Base-by-base conservation (phyloP, 2,329 filamentous ascomycete genomes). In the Aspergillus proliferans region DNA sequence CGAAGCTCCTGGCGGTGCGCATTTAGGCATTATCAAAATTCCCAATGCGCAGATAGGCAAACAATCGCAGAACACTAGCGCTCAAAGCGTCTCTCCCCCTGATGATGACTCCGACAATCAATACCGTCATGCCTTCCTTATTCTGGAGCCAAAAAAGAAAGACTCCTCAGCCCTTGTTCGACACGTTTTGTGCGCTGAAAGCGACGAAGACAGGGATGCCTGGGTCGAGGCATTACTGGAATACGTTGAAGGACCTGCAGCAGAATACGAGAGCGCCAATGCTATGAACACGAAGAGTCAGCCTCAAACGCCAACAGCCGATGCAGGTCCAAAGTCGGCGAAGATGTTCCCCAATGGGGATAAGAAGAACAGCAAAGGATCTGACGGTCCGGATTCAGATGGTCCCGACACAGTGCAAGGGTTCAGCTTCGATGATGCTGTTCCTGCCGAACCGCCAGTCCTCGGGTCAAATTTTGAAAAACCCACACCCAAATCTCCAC, bases 121-220 rank as follows among this genome's bases (percentile, higher is more conserved):
- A 67, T 98, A 95, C 66, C 86, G 93, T 5, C 93, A 98, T 71
- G 93, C 93, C 0, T 98, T 98, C 72, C 76, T 97, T 42, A 87
- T 98, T 47, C 68, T 97, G 46, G 93, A 98, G 64, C 92, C 92
- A 1, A 98, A 98, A 75, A 89, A 90, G 69, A 97, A 95, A 69
- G 93, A 98, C 63, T 90, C 90, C 0, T 84, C 79, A 19, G 90
- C 87, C 57, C 80, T 92, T 47, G 88, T 96, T 21, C 88, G 92
- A 56, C 93, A 98, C 66, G 91, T 98, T 0, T 76, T 98, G 15
- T 98, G 93, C 66, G 92, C 93, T 0, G 93, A 98, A 69, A 97
- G 87, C 61, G 93, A 98, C 60, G 79, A 78, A 51, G 93, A 98
- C 72, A 84, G 93, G 51, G 93, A 98, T 69, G 79, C 85, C 41